Evolutionary conservation across 192 early-diverging fungal genomes (phyloP).

Genomic region (Obelidium mucronatum): DNA sequence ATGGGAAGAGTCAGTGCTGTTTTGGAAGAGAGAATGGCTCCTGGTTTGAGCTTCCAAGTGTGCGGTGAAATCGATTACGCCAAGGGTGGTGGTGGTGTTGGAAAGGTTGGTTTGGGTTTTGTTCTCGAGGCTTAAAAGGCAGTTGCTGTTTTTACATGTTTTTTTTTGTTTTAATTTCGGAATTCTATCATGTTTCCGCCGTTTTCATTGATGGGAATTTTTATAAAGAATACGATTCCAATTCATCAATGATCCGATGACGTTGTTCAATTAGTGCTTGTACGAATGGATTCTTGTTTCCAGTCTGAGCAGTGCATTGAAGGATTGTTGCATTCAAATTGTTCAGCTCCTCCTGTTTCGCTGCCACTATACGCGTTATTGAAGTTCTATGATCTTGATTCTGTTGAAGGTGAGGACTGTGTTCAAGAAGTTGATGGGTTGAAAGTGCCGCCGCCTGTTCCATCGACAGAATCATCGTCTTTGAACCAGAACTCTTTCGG

Average conservation of each 20-base stretch:
- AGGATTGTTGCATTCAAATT: conserved; percentile 2
- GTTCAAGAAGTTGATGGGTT: too few relatives aligned
- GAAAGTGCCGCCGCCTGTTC: not conserved
- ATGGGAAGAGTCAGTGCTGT: conserved; percentile 86
- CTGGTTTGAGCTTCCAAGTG: conserved; percentile 86
- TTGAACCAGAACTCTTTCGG: not conserved
- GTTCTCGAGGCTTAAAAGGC: conserved; percentile 86
- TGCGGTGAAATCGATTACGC: conserved; percentile 96
- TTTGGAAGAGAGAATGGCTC: conserved; percentile 95
- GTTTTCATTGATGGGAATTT: too few relatives aligned
- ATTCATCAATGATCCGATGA: not conserved
- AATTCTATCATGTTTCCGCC: too few relatives aligned
- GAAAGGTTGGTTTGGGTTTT: conserved; percentile 80
- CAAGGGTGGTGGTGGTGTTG: conserved; percentile 68
- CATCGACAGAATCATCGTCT: not conserved
- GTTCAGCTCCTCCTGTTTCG: not conserved
- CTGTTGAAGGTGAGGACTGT: too few relatives aligned
- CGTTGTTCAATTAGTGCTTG: conserved; percentile 10
- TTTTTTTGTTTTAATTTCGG: too few relatives aligned
- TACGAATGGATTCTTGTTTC: conserved; percentile 2
- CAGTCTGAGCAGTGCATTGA: not conserved
- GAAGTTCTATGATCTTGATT: not conserved
- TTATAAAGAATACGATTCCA: not conserved
- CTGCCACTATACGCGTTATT: not conserved
- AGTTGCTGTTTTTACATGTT: too few relatives aligned